A percentile compares a stretch with the other conserved stretches of the same genome.
phyloP scores from a whole-genome alignment of 169 alveolate genomes.

The Plasmodium blacklocki region DNA sequence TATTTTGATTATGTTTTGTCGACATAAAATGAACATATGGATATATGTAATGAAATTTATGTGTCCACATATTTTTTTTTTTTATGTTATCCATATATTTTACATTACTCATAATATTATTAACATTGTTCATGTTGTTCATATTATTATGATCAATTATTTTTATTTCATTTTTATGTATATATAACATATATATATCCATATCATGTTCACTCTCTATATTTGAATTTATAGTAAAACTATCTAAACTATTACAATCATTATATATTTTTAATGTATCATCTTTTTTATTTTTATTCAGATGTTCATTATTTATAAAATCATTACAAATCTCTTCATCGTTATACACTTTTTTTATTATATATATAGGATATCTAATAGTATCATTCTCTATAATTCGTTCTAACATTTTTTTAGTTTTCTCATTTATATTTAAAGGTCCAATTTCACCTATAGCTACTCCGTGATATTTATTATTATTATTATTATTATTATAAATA shows the following conservation, averaged over 20 bases:
- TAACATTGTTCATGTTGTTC: conserved; percentile 1
- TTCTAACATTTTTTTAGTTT: conserved; percentile 43
- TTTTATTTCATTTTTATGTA: conserved; percentile 53
- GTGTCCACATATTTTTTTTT: conserved; percentile 28
- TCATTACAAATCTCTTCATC: neutral
- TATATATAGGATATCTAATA: conserved; percentile 46
- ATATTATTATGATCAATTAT: conserved; percentile 25
- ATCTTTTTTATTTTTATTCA: neutral
- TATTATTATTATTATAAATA: neutral
- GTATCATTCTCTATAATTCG: conserved; percentile 33
- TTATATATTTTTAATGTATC: neutral
- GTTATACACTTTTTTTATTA: neutral
- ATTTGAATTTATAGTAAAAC: conserved; percentile 9
- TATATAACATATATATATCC: conserved; percentile 32
- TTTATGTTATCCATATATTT: no score
- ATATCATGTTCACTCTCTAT: conserved; percentile 28
- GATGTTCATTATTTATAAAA: no score
- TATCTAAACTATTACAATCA: conserved; percentile 26
- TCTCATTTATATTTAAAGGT: conserved; percentile 32
- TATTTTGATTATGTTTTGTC: neutral
- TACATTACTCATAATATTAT: no score
- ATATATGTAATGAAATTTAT: conserved; percentile 37
- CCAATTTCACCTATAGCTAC: conserved; percentile 70
- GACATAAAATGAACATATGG: conserved; percentile 31
- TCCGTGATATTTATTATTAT: conserved; percentile 13